phyloP scores from a whole-genome alignment of 495 filamentous ascomycete genomes.

The Aspergillus olivimuriae region DNA sequence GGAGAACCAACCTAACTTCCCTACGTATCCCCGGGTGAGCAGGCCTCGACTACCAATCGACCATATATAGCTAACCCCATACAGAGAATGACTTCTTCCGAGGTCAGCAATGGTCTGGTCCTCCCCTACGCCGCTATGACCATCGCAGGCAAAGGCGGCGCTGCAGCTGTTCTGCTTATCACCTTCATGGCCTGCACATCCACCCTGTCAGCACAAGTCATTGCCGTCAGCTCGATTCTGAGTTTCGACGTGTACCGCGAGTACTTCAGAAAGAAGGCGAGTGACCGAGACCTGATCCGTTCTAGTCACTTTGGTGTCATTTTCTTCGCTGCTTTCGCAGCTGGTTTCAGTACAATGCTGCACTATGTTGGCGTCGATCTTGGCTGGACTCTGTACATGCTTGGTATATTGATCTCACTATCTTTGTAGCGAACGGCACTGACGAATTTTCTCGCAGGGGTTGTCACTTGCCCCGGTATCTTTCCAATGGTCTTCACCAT shows the following conservation, averaged over 20 bases:
- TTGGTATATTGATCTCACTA: slow-evolving; percentile 22
- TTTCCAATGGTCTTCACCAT: slow-evolving; percentile 47
- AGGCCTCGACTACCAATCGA: too few relatives aligned
- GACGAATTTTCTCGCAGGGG: slow-evolving; percentile 12
- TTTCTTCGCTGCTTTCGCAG: slow-evolving; percentile 37
- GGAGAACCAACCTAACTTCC: slow-evolving; percentile 35
- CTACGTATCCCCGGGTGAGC: slow-evolving; percentile 38
- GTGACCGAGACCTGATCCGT: slow-evolving; percentile 31
- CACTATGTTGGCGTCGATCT: slow-evolving; percentile 33
- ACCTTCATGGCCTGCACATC: slow-evolving; percentile 43
- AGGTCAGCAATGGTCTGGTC: slow-evolving; percentile 34
- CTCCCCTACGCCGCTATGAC: slow-evolving; percentile 38
- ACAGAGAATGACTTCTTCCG: slow-evolving; percentile 26
- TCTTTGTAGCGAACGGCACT: not conserved
- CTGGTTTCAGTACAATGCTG: slow-evolving; percentile 31
- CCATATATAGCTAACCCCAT: too few relatives aligned
- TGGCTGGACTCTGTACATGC: slow-evolving; percentile 34
- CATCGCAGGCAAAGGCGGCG: slow-evolving; percentile 38
- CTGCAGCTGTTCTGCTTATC: slow-evolving; percentile 33
- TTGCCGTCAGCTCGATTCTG: slow-evolving; percentile 37
- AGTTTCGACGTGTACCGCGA: slow-evolving; percentile 39
- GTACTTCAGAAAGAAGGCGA: slow-evolving; percentile 38
- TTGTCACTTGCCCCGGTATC: slow-evolving; percentile 39
- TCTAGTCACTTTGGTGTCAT: slow-evolving; percentile 37
- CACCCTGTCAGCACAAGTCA: slow-evolving; percentile 36